phyloP scores from a whole-genome alignment of 768 basidiomycete species.

The Rhizopogon roseolus region DNA sequence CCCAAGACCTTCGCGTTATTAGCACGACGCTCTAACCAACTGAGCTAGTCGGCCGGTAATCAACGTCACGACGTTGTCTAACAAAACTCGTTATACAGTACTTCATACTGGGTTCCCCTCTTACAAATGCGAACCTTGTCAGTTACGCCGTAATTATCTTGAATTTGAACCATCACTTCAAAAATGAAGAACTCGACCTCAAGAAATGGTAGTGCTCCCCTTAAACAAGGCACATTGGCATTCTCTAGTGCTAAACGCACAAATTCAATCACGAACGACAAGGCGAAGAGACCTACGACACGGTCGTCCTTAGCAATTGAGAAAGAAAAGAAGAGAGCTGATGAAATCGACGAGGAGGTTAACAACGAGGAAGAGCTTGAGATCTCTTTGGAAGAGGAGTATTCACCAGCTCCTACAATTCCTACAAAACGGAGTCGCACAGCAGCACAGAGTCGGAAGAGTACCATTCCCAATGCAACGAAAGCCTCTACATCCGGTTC shows the following conservation, averaged over 20 bases:
- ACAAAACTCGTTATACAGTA: too few relatives aligned
- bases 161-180: neutral
- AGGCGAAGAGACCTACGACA: conserved; percentile 10
- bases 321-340: conserved; percentile 4
- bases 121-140: neutral
- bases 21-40: conserved; percentile 49
- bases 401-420: neutral
- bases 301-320: conserved; percentile 1
- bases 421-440: neutral
- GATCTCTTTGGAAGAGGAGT: conserved; percentile 18
- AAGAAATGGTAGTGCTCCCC: conserved; percentile 2
- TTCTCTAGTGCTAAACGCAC: conserved; percentile 46
- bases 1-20: conserved; percentile 68
- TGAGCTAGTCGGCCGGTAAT: conserved; percentile 37
- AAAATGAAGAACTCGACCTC: neutral
- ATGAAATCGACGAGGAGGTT: neutral
- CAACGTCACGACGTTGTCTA: fast-evolving
- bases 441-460: neutral
- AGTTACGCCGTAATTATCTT: neutral
- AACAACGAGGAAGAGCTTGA: conserved; percentile 6
- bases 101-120: conserved; percentile 3
- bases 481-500: conserved; percentile 7
- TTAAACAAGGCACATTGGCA: conserved; percentile 42
- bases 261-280: conserved; percentile 16
- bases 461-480: conserved; percentile 18